A percentile compares a stretch with the other conserved stretches of the same genome.
Evolutionary conservation across 306 rosid species (phyloP).

Genomic region (Trifolium dubium): DNA sequence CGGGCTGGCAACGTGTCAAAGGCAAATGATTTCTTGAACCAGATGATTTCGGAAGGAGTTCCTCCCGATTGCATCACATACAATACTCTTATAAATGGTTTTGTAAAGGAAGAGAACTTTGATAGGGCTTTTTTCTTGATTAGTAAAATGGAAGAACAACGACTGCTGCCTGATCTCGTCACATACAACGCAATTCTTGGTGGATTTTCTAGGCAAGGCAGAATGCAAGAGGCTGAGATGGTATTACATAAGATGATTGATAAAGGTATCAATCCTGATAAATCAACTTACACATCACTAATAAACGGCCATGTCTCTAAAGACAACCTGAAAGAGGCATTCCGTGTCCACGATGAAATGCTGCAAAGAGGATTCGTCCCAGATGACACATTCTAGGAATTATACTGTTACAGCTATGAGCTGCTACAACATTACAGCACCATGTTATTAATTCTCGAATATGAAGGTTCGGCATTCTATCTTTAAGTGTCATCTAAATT

Average conservation of each 20-base stretch:
- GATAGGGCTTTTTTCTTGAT: slow-evolving; percentile 66
- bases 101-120: slow-evolving; percentile 71
- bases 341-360: slow-evolving; percentile 90
- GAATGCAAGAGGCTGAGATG: slow-evolving; percentile 78
- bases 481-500: slow-evolving; percentile 12
- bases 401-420: slow-evolving; percentile 12
- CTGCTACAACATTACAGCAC: slow-evolving; percentile 15
- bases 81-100: slow-evolving; percentile 83
- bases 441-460: slow-evolving; percentile 34
- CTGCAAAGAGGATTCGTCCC: slow-evolving; percentile 88
- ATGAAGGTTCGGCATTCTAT: slow-evolving; percentile 44
- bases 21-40: slow-evolving; percentile 64
- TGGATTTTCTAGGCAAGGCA: slow-evolving; percentile 77
- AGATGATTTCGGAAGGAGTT: slow-evolving; percentile 71
- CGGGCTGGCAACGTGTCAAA: slow-evolving; percentile 61
- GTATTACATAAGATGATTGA: slow-evolving; percentile 79
- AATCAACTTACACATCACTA: slow-evolving; percentile 73
- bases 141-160: slow-evolving; percentile 71
- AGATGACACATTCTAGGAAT: slow-evolving; percentile 73
- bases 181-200: slow-evolving; percentile 72
- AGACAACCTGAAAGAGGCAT: slow-evolving; percentile 85
- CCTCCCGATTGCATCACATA: slow-evolving; percentile 77
- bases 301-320: slow-evolving; percentile 84
- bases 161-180: slow-evolving; percentile 67
- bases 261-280: slow-evolving; percentile 73